Base-by-base conservation (phyloP, 1,284 basidiomycete genomes). In the Sporisorium sorghi region DNA sequence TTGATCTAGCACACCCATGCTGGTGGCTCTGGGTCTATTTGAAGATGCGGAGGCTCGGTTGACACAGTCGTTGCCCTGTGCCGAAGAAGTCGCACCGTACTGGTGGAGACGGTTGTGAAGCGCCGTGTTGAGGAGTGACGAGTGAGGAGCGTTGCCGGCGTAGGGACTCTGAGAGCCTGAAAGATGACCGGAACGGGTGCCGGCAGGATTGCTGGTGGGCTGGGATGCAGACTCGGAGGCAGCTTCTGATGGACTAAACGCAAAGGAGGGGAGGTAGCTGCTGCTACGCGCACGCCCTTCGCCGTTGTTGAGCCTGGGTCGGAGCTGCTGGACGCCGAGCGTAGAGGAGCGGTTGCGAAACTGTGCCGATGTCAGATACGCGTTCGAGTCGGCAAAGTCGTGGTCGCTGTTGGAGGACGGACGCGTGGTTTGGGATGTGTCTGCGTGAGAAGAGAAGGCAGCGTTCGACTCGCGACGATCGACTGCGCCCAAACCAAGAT, bases 401-500 rank as follows among this genome's bases (percentile, higher is more conserved):
- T 48, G 43, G 39, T 58, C 52, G 23, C 42, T 37, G 3, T 56
- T 42, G n/a, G 69, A 24, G 2, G 50, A n/a, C 17, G 43, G 50
- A 10, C 11, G 28, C 14, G 42, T 7, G 2, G 59, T 5, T 2
- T 17, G 48, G 14, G 28, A 52, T 21, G 32, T 4, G 11, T 49
- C 43, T 14, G 56, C 8, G 30, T 50, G 26, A 0, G 54, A 35
- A 32, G 32, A 30, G 30, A 43, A 4, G 28, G 21, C 37, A 12
- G 32, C 12, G 2, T 35, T 39, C 2, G 44, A 32, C 6, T 40
- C 49, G 26, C 48, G 42, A 14, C 35, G 39, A n/a, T 48, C 46
- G 17, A 30, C 46, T 47, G 49, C 39, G 21, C 60, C 63, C 5
- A 83, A 35, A 26, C 80, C 78, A 24, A 83, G 72, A 35, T 80